These are phyloP conservation scores for Talaromyces sp. DNA, from an alignment of 2,329 filamentous ascomycete genomes.

Conservation along the genomic window DNA sequence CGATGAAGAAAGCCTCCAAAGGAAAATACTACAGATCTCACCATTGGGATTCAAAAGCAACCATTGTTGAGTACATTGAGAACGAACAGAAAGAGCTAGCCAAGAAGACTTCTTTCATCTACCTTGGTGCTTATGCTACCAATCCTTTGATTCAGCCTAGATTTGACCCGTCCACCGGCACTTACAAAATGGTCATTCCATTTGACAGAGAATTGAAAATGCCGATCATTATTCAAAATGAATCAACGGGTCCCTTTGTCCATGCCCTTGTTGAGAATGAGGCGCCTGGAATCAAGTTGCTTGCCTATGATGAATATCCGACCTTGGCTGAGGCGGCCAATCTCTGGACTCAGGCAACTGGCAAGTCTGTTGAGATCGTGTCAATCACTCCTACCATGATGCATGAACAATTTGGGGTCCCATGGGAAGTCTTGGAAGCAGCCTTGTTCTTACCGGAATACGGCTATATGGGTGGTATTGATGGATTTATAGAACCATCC, in stretches of 20 bases:
- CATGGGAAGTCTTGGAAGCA: slow-evolving; percentile 37
- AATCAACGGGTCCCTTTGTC: slow-evolving; percentile 12
- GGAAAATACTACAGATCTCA: slow-evolving; percentile 48
- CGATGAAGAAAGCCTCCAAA: slow-evolving; percentile 38
- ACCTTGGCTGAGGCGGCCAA: slow-evolving; percentile 33
- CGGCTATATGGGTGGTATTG: slow-evolving; percentile 33
- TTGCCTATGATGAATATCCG: slow-evolving; percentile 27
- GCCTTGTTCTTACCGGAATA: slow-evolving; percentile 38
- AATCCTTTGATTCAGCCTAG: slow-evolving; percentile 8
- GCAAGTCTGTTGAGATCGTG: slow-evolving; percentile 33
- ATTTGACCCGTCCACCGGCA: not conserved
- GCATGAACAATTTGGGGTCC: slow-evolving; percentile 24
- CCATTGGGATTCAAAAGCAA: slow-evolving; percentile 51
- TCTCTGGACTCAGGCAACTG: slow-evolving; percentile 37
- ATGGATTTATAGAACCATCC: slow-evolving; percentile 31
- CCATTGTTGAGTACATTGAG: slow-evolving; percentile 28
- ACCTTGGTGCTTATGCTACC: slow-evolving; percentile 5
- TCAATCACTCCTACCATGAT: slow-evolving; percentile 33
- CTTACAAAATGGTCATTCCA: slow-evolving; percentile 4
- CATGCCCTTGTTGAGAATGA: slow-evolving; percentile 12
- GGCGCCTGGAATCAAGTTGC: slow-evolving; percentile 8
- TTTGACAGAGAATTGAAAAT: slow-evolving; percentile 7
- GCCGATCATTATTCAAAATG: not conserved
- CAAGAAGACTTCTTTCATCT: slow-evolving; percentile 13
- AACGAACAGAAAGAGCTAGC: slow-evolving; percentile 2